These are phyloP conservation scores for Novakomyces olei DNA, from an alignment of 805 yeast genomes.

Conservation along the genomic window DNA sequence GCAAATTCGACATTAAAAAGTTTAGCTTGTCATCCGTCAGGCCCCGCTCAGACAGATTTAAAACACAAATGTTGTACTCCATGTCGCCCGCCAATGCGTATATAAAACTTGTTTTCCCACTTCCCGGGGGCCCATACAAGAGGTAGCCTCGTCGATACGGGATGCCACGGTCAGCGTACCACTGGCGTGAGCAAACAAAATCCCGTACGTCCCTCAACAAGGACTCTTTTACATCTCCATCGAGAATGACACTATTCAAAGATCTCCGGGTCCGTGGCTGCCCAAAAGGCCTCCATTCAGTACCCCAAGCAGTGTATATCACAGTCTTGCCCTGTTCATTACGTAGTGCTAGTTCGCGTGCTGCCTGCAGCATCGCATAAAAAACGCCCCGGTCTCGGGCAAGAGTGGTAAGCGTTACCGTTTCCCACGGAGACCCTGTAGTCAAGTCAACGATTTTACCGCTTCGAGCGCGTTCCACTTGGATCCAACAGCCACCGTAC, in stretches of 20 bases:
- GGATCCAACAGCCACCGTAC: constrained; percentile 71
- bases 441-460: constrained; percentile 73
- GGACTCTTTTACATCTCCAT: constrained; percentile 42
- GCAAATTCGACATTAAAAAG: constrained; percentile 89
- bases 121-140: constrained; percentile 91
- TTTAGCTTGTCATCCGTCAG: constrained; percentile 85
- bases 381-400: constrained; percentile 60
- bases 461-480: constrained; percentile 74
- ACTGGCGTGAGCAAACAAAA: constrained; percentile 54
- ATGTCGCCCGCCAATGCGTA: constrained; percentile 93
- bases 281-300: constrained; percentile 97
- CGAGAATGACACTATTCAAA: constrained; percentile 69
- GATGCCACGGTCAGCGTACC: constrained; percentile 94
- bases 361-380: constrained; percentile 52
- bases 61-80: constrained; percentile 83
- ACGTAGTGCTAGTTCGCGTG: constrained; percentile 70
- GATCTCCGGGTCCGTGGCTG: constrained; percentile 75
- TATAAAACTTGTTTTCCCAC: constrained; percentile 87
- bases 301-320: constrained; percentile 84
- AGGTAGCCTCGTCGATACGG: constrained; percentile 91
- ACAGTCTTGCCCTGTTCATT: constrained; percentile 41
- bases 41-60: constrained; percentile 75
- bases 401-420: constrained; percentile 78
- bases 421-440: constrained; percentile 85
- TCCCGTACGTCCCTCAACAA: constrained; percentile 56